Evolutionary conservation across 1,284 basidiomycete genomes (phyloP), one percentile per base, ranked within the genome.

Genomic region (Anthracocystis panici-leucophaei): DNA sequence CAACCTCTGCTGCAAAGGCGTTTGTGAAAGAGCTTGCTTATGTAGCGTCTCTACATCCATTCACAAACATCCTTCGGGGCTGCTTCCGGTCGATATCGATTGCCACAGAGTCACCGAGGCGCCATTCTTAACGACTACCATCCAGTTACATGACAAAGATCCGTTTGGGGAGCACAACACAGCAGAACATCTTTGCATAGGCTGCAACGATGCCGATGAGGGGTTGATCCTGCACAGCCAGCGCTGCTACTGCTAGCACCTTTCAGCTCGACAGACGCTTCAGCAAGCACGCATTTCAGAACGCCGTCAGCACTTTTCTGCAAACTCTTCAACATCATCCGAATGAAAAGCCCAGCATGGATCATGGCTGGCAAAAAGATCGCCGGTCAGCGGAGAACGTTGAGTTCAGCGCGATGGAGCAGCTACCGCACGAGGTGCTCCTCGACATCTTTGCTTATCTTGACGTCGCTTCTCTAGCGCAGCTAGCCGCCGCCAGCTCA

Each of bases 361-460:
- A 69, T 8, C 21, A n/a, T 18, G 20, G 38, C 46, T 42, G 44
- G 56, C 46, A 46, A 11, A 42, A 29, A 31, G 33, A 56, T 1
- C 25, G 33, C 33, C 48, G 4, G 25, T 20, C 38, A 14, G 2
- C 33, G 23, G n/a, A 38, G 12, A 38, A 12, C 35, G 35, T 2
- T 10, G 8, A 23, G 23, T 25, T 18, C 48, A 64, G 61, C 21
- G 46, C 53, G 5, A 57, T 74, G 21, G 66, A 65, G 51, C 57
- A 55, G 21, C 53, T 75, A 3, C 72, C 72, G 0, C 46, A 61
- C 33, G 72, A 75, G 50, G 44, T 70, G 9, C 72, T 75, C 11
- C 48, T 75, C 41, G 63, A 75, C n/a, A 70, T 70, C 38, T 49
- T 75, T 25, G 27, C 56, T 23, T 55, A 57, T 23, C 59, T 75